Conservation (phyloP, 106 monocot species). For the Gastrodia elata region DNA sequence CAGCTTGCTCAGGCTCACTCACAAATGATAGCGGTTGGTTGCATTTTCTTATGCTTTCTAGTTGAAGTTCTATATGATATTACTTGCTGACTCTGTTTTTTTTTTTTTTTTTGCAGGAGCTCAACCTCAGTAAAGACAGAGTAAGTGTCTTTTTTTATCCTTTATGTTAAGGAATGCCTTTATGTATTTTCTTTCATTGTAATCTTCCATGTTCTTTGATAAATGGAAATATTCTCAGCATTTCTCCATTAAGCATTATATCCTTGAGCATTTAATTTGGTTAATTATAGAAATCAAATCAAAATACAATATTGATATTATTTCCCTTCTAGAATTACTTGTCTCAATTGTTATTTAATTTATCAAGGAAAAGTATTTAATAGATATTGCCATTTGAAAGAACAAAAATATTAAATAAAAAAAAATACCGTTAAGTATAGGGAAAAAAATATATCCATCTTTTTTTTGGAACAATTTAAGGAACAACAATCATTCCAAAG, state of each 20-base stretch:
- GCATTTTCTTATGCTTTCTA: neutral
- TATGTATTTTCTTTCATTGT: neutral
- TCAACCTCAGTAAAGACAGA: conserved; percentile 45
- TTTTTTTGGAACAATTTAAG: too few species aligned
- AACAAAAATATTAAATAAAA: too few species aligned
- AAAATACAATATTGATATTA: neutral
- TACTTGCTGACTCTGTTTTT: neutral
- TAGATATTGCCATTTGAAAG: too few species aligned
- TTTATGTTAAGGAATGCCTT: neutral
- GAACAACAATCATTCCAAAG: too few species aligned
- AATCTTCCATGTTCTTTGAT: neutral
- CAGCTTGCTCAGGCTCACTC: conserved; percentile 58
- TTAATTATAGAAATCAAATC: neutral
- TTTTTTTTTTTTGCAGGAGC: conserved; percentile 28
- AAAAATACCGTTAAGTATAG: too few species aligned
- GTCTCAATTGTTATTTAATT: too few species aligned
- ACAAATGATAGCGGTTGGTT: conserved; percentile 49
- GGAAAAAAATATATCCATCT: too few species aligned
- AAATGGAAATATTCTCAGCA: neutral
- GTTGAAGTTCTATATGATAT: neutral
- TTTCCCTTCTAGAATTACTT: neutral
- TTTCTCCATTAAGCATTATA: neutral
- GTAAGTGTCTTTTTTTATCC: conserved; percentile 11
- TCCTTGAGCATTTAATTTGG: neutral
- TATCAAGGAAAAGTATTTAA: too few species aligned